Base-by-base conservation (phyloP, 208 protist genomes). In the Leishmania arabica region DNA sequence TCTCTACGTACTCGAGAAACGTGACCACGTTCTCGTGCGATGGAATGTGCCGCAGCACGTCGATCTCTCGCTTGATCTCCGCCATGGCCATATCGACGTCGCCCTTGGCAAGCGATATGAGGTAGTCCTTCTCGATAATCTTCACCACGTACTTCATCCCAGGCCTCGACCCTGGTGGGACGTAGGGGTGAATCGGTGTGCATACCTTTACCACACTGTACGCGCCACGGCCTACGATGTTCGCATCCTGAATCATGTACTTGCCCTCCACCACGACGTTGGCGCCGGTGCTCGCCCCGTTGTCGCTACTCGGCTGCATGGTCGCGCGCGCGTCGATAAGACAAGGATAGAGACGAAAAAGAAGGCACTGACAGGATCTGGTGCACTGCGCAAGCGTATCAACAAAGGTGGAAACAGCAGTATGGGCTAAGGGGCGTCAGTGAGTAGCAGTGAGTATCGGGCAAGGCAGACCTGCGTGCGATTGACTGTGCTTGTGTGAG, bases 141-240 rank as follows among this genome's bases (percentile, higher is more conserved):
- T 98, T 98, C 51, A 95, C 92, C 47, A 98, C 95, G 82, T 93
- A 91, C 76, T 95, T 95, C 94, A 97, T 97, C 13, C 82, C 91
- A 47, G 86, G 82, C 19, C 77, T 77, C n/a, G 86, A 90, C 56
- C 88, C 91, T 53, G 92, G 94, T 7, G 95, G 95, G 47, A 86
- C 75, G 82, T 97, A 97, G 21, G 89, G 84, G 34, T 86, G 75
- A 66, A 96, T 88, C 19, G 89, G 84, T 5, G 89, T 89, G 83
- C 93, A 96, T 69, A 90, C 88, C 87, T 97, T 97, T 78, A 97
- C 95, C 56, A 96, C 93, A 77, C 93, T 97, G 91, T 93, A 97
- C 40, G 95, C 95, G 0, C 95, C 95, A 49, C 92, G 89, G 6
- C 95, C 95, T 51, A 97, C 92, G 40, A 98, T 88, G 58, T 89